Base-by-base conservation (phyloP, 352 stramenopile species). In the Peronospora destructor region DNA sequence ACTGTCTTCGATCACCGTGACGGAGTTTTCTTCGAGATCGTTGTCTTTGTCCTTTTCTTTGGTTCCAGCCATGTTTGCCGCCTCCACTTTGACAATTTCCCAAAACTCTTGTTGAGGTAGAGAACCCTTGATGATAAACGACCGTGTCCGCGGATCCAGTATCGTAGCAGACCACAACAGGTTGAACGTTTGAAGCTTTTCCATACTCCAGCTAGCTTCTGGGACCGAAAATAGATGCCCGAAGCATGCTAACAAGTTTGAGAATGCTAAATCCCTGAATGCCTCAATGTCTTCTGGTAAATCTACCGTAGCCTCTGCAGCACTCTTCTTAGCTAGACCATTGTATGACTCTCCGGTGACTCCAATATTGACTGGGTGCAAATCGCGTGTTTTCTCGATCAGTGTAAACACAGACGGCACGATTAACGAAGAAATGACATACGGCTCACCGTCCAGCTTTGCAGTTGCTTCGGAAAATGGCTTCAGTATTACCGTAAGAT, bases 51-150 rank as follows among this genome's bases (percentile, higher is more conserved):
- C 61, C 32, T 84, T 81, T 12, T 53, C 28, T 58, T 84, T 85
- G 33, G 66, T 64, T 8, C 67, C 73, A 3, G 68, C 61, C 23
- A 86, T 72, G 21, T 69, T 74, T 4, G 60, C 61, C 19, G 74
- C 76, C 36, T 89, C 72, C 0, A 42, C 38, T 45, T 89, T 87
- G 36, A 87, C 69, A 26, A 89, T 49, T 28, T 86, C 73, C 78
- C 78, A 89, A 25, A 85, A 82, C 12, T 87, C 66, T 4, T 68
- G 40, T 41, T 75, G 65, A 1, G 64, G 53, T 16, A 89, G 38
- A 35, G 78, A 65, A 9, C 75, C 78, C 25, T 89, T 89, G 43
- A 89, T 76, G 39, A 89, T 84, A 29, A 89, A 86, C 6, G 76
- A 66, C 0, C 76, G 69, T n/a, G 78, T 89, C 3, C 78, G 75